Conservation (phyloP, 371 early-diverging fungal genomes). For the Mortierella sp. region DNA sequence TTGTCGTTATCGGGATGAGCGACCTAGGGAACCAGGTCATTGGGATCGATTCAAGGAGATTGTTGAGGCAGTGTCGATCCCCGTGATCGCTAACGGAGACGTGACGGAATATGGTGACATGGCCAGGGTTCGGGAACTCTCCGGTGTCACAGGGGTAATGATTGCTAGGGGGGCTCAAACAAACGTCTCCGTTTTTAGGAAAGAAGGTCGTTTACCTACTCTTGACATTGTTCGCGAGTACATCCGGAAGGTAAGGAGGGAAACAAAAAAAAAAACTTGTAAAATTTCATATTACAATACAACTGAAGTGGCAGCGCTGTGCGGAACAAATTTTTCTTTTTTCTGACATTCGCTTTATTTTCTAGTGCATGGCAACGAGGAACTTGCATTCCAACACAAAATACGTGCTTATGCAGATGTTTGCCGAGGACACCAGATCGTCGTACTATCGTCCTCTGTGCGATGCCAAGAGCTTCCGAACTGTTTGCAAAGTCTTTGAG, state of each 20-base stretch:
- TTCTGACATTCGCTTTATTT: neutral
- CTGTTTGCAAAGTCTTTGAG: constrained; percentile 54
- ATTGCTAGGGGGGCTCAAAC: constrained; percentile 87
- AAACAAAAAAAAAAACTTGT: neutral
- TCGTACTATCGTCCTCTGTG: constrained; percentile 60
- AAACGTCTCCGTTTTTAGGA: constrained; percentile 87
- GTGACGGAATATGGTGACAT: constrained; percentile 74
- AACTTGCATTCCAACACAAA: constrained; percentile 88
- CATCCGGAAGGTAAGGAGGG: constrained; percentile 64
- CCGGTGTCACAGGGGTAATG: constrained; percentile 82
- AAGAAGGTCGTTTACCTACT: constrained; percentile 67
- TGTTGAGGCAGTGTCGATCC: constrained; percentile 72
- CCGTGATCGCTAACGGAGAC: constrained; percentile 96
- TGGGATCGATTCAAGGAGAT: constrained; percentile 88
- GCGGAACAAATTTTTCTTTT: neutral
- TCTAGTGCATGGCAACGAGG: constrained; percentile 61
- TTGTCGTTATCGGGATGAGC: constrained; percentile 82
- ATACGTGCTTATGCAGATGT: constrained; percentile 90
- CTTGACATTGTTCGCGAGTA: constrained; percentile 72
- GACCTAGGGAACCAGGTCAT: constrained; percentile 82
- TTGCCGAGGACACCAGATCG: constrained; percentile 66
- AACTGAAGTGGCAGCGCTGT: too few relatives aligned
- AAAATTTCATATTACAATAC: too few relatives aligned
- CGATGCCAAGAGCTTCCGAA: constrained; percentile 63
- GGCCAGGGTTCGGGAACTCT: constrained; percentile 63